Conservation (phyloP, 2,329 filamentous ascomycete genomes). For the Trichoderma sp. region DNA sequence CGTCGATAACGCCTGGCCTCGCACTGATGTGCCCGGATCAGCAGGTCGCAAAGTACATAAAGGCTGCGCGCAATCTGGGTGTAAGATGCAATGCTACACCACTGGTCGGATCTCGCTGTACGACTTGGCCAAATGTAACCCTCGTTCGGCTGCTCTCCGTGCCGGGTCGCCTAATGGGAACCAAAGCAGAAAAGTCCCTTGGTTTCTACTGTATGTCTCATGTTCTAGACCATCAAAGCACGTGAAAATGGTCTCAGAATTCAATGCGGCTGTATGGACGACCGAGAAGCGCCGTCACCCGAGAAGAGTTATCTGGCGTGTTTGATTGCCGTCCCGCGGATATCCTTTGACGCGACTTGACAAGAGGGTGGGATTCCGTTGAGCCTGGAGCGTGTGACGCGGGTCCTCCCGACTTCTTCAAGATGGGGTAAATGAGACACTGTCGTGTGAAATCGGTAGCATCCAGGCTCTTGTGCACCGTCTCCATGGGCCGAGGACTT, state of each 20-base stretch:
- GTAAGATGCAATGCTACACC: neutral
- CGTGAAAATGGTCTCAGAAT: neutral
- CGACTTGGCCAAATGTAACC: neutral
- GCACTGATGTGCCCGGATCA: neutral
- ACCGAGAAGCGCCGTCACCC: neutral
- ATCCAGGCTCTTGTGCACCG: no score
- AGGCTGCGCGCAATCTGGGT: neutral
- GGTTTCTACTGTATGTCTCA: neutral
- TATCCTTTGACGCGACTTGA: no score
- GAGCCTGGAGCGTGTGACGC: no score
- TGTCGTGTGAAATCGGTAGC: no score
- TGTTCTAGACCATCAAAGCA: neutral
- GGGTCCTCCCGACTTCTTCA: no score
- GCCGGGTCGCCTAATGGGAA: neutral
- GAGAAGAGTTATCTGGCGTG: no score
- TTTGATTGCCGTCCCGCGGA: no score
- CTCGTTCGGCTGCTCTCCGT: neutral
- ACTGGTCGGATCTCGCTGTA: neutral
- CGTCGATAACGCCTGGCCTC: neutral
- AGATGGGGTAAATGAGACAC: no score
- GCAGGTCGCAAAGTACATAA: neutral
- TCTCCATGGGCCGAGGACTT: no score
- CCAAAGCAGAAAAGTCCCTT: neutral
- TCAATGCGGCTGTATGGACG: neutral
- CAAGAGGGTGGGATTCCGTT: no score